phyloP scores from a whole-genome alignment of 2,329 filamentous ascomycete species.

The Lasiodiplodia gonubiensis region DNA sequence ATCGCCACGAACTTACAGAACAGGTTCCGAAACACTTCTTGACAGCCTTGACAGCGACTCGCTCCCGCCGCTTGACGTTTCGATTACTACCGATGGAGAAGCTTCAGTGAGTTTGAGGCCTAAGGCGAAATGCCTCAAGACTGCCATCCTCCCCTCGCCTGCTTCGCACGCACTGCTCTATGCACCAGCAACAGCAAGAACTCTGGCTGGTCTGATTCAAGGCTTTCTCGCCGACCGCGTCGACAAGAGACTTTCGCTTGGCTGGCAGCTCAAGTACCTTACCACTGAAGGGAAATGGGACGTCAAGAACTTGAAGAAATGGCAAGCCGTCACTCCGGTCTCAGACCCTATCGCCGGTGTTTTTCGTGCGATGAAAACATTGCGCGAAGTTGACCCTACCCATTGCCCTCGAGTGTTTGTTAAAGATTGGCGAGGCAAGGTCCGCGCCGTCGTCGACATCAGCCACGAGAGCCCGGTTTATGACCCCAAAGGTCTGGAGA shows the following conservation, averaged over 20 bases:
- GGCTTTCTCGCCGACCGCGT: constrained; percentile 79
- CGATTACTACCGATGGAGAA: constrained; percentile 44
- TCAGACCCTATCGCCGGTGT: constrained; percentile 77
- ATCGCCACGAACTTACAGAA: constrained; percentile 22
- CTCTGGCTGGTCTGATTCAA: constrained; percentile 79
- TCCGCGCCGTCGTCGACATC: constrained; percentile 86
- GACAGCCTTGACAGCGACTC: constrained; percentile 22
- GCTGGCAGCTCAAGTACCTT: constrained; percentile 90
- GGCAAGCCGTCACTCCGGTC: constrained; percentile 79
- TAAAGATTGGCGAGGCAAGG: constrained; percentile 66
- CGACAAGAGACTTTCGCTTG: constrained; percentile 77
- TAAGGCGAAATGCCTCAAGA: constrained; percentile 61
- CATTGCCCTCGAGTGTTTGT: constrained; percentile 80
- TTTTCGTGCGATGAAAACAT: constrained; percentile 90
- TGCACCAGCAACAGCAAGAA: constrained; percentile 74
- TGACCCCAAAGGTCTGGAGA: constrained; percentile 64
- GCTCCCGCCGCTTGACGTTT: constrained; percentile 14
- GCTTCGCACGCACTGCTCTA: constrained; percentile 87
- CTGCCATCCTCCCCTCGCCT: constrained; percentile 73
- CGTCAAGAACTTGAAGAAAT: constrained; percentile 93
- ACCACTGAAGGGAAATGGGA: constrained; percentile 95
- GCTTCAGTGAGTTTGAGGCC: constrained; percentile 51
- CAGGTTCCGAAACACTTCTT: constrained; percentile 23
- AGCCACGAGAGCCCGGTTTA: constrained; percentile 91
- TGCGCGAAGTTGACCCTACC: constrained; percentile 83